Conservation (phyloP, 2,329 filamentous ascomycete genomes). For the Didymella pomorum region DNA sequence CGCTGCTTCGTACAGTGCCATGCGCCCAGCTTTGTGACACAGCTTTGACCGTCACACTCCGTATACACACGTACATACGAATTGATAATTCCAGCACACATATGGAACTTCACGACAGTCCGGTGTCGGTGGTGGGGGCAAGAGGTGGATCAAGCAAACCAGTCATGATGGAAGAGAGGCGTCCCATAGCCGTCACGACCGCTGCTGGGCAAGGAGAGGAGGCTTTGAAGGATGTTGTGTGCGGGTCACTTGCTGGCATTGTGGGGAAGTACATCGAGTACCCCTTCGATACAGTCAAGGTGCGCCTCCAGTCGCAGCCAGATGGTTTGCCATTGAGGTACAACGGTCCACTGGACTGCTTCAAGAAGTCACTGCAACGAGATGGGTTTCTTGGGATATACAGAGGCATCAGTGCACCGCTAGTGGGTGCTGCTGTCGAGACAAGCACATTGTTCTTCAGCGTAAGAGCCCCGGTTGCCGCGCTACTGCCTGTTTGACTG, state of each 20-base stretch:
- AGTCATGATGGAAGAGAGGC: slow-evolving; percentile 32
- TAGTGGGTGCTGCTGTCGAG: slow-evolving; percentile 90
- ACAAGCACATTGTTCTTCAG: slow-evolving; percentile 94
- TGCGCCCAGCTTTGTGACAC: slow-evolving; percentile 33
- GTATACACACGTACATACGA: slow-evolving; percentile 18
- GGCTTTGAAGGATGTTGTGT: slow-evolving; percentile 84
- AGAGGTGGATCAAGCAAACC: slow-evolving; percentile 32
- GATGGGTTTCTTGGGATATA: slow-evolving; percentile 87
- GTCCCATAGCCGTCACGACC: slow-evolving; percentile 23
- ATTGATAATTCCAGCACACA: slow-evolving; percentile 13
- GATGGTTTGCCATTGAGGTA: slow-evolving; percentile 83
- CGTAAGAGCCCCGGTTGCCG: slow-evolving; percentile 44
- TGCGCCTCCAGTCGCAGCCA: slow-evolving; percentile 94
- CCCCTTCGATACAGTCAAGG: slow-evolving; percentile 98
- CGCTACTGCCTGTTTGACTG: slow-evolving; percentile 22
- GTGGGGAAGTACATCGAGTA: slow-evolving; percentile 97
- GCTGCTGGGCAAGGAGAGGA: slow-evolving; percentile 62
- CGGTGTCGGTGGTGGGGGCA: slow-evolving; percentile 45
- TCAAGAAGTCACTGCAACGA: slow-evolving; percentile 79
- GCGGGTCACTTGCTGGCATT: slow-evolving; percentile 89
- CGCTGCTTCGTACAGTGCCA: slow-evolving; percentile 34
- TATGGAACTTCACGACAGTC: slow-evolving; percentile 45
- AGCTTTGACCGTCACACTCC: slow-evolving; percentile 8
- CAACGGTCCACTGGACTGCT: slow-evolving; percentile 89
- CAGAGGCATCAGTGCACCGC: slow-evolving; percentile 88